Base-by-base conservation (phyloP, 257 asterid genomes). In the Scutellaria baicalensis region DNA sequence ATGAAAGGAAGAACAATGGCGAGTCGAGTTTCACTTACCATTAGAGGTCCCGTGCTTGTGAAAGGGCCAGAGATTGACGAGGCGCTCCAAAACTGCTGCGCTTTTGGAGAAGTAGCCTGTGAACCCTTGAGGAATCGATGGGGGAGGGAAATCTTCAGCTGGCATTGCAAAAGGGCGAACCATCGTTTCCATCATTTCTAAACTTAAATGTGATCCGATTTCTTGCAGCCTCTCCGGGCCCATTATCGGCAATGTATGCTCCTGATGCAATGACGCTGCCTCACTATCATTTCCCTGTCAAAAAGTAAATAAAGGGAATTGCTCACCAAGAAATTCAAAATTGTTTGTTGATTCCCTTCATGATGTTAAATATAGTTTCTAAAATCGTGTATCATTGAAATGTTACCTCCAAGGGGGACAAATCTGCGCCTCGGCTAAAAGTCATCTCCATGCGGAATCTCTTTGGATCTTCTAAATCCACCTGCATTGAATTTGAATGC, bases 191-290 rank as follows among this genome's bases (percentile, higher is more conserved):
- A 91, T 83, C 89, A 71, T 91, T 71, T 82, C 96, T 66, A 89
- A 70, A 1, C 93, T 91, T 73, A 91, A 75, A 78, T 80, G 88
- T 23, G 97, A 86, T 55, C 93, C 93, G 3, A 85, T 73, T 73
- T 94, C 99, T 75, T 94, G 99, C 78, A 94, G 87, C 80, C 99
- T 89, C 85, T 94, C 97, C 0, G 99, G 99, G 18, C 97, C 99
- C 97, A 85, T 94, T 70, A 94, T 94, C 14, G 99, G 99, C 81
- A 94, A 69, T 1, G 97, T 91, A 82, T 94, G 99, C 81, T 94
- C 99, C 70, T 86, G 99, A 51, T 84, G 97, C 80, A 87, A 75
- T 3, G 97, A 80, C 27, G 87, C 86, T 52, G 90, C 97, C 79
- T 85, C 93, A 5, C 81, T 76, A 58, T 88, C 97, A 12, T 84